A percentile compares a stretch with the other conserved stretches of the same genome.
Evolutionary conservation across 768 basidiomycete species (phyloP).

Genomic region (Hygrocybe coccinea): DNA sequence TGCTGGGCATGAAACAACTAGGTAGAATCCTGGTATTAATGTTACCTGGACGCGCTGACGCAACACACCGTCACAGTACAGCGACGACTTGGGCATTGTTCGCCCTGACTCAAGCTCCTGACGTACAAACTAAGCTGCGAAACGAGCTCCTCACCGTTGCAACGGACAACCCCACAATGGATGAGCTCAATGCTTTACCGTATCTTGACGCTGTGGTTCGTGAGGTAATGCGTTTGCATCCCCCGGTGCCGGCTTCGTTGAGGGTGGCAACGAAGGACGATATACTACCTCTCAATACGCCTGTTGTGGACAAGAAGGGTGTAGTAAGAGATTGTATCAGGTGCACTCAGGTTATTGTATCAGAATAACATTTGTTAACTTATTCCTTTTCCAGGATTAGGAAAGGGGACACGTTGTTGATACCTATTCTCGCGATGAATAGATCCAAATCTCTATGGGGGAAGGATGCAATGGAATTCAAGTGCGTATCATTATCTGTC

Average conservation of each 20-base stretch:
- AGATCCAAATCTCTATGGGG: conserved; percentile 44
- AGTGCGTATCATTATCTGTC: conserved; percentile 27
- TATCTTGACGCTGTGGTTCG: conserved; percentile 47
- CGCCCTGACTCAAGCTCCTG: conserved; percentile 34
- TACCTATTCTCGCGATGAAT: conserved; percentile 43
- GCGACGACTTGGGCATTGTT: conserved; percentile 43
- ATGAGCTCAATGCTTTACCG: conserved; percentile 44
- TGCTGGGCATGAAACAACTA: conserved; percentile 42
- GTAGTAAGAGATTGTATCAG: conserved; percentile 23
- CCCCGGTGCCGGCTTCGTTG: conserved; percentile 31
- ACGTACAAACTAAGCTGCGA: conserved; percentile 41
- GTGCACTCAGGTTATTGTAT: conserved; percentile 14
- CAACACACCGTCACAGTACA: conserved; percentile 16
- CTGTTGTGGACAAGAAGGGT: conserved; percentile 33
- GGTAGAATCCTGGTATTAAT: conserved; percentile 31
- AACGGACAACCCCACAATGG: conserved; percentile 46
- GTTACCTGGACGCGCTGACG: neutral
- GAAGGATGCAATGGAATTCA: conserved; percentile 46
- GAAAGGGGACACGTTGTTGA: conserved; percentile 13
- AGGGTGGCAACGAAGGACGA: conserved; percentile 36
- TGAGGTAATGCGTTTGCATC: conserved; percentile 41
- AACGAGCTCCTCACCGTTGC: conserved; percentile 37
- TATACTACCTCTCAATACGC: conserved; percentile 33
- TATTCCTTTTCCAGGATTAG: conserved; percentile 11
- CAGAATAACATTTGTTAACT: neutral